Evolutionary conservation across 768 basidiomycete genomes (phyloP), one percentile per base, ranked within the genome.

Genomic region (Lactarius akahatsu): DNA sequence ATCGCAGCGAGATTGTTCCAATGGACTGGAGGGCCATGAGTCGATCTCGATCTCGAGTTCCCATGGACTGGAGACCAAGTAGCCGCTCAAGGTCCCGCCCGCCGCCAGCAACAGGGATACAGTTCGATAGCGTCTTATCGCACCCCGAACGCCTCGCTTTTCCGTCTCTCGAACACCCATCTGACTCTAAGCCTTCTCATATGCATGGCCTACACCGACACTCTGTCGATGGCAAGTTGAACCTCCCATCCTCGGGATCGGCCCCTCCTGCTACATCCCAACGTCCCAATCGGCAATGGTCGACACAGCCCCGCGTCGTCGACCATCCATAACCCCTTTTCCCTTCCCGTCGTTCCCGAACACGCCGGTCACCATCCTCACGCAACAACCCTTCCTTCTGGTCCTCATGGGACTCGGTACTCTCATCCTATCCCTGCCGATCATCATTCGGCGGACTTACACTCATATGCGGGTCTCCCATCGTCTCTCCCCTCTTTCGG

Each of bases 1-100:
- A 69, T 73, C 70, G 71, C 65, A 87, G 88, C 66, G 79, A 80
- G 62, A 81, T 82, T 59, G 83, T 84, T 55, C 78, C 87, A 32
- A 97, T 97, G 94, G 95, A 96, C 73, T 97, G 94, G 95, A 83
- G 94, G 58, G 88, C 91, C 38, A 86, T 94, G 75, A 95, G 93
- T 77, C 84, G 94, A 69, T 96, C 94, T 30, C 85, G 94, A 72
- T 96, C 94, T 16, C 86, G 94, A 28, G 88, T 89, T 71, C 88
- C 91, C 26, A 94, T 96, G 91, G 94, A 96, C 75, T 95, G 94
- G 94, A 82, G 89, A 64, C 88, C 91, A 40, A 78, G 86, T 61
- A 88, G 86, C 76, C 87, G 90, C 62, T 92, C 91, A 36, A 85
- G 89, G 61, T 91, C 90, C 54, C 84, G 92, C 43, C 88, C 90